A percentile compares a stretch with the other conserved stretches of the same genome.
Conservation (phyloP, 306 rosid species). For the Abrus precatorius region DNA sequence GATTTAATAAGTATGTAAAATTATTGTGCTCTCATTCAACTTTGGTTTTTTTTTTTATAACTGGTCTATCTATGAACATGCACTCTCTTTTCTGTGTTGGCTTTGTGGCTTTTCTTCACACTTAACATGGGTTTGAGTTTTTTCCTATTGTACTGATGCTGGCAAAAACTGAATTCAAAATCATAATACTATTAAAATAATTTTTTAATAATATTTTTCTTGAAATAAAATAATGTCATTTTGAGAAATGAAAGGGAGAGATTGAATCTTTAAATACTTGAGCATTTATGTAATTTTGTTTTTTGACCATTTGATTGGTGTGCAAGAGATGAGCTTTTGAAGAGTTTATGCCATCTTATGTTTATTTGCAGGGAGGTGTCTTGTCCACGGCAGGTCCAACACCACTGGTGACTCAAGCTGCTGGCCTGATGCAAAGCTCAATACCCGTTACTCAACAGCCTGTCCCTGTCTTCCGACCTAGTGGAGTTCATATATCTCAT, state of each 20-base stretch:
- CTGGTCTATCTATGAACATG: background rate
- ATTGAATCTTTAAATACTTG: background rate
- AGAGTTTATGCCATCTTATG: slow-evolving; percentile 41
- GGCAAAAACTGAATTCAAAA: slow-evolving; percentile 14
- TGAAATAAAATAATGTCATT: background rate
- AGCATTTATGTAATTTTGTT: background rate
- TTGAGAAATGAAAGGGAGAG: slow-evolving; percentile 19
- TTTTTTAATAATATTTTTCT: slow-evolving; percentile 2
- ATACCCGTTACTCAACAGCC: slow-evolving; percentile 90
- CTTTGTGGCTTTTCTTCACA: background rate
- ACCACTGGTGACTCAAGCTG: slow-evolving; percentile 82
- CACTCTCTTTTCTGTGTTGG: slow-evolving; percentile 7
- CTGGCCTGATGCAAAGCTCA: slow-evolving; percentile 94
- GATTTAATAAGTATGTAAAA: slow-evolving; percentile 9
- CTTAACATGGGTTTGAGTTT: slow-evolving; percentile 14
- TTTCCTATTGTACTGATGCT: background rate
- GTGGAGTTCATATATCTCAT: slow-evolving; percentile 87
- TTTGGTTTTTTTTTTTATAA: background rate
- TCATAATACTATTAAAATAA: background rate
- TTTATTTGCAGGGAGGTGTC: slow-evolving; percentile 79
- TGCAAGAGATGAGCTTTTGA: background rate
- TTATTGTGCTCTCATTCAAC: background rate
- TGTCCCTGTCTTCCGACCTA: slow-evolving; percentile 81
- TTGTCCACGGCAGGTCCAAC: slow-evolving; percentile 79
- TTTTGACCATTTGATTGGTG: slow-evolving; percentile 14